Base-by-base conservation (phyloP, 305 asterid species). In the Rubia occidens region DNA sequence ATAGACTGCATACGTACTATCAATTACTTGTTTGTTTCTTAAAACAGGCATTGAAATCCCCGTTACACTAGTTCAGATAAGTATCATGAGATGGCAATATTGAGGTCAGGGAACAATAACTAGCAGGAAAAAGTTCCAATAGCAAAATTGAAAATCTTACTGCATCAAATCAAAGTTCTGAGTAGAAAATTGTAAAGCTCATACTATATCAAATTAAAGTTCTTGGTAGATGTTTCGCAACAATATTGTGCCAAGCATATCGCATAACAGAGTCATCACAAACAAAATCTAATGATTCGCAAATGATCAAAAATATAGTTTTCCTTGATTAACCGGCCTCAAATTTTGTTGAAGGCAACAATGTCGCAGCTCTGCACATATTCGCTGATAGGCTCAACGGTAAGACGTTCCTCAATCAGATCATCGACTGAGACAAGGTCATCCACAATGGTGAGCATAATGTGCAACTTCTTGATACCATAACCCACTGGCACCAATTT, bases 301-400 rank as follows among this genome's bases (percentile, higher is more conserved):
- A 66, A 44, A 65, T 54, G 11, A 13, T 9, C 87, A 84, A 89
- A 63, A 87, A 82, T 76, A 84, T 68, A 42, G 83, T 26, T 68
- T 40, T 56, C 60, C 17, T 15, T 37, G 45, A 32, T 29, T 0
- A 65, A 5, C 29, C n/a, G 42, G 66, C 59, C 83, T 90, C 74
- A 94, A 58, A 94, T 94, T 74, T 91, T 94, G 97, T 94, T 91
- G 88, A 94, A 94, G 71, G 97, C 97, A 65, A 88, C 96, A 64
- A 94, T 94, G 71, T 94, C 99, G n/a, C 96, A 91, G 74, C 99
- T 94, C 56, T 94, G 97, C 35, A 91, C 88, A 14, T 82, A 82
- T 69, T 94, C 99, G 6, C 75, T 90, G 83, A 66, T 35, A 1
- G 99, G 99, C 84, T 89, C 97, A 2, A 56, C 96, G 0, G 95